These are phyloP conservation scores for Aureobasidium lini DNA, from an alignment of 2,329 filamentous ascomycete species.

Conservation along the genomic window DNA sequence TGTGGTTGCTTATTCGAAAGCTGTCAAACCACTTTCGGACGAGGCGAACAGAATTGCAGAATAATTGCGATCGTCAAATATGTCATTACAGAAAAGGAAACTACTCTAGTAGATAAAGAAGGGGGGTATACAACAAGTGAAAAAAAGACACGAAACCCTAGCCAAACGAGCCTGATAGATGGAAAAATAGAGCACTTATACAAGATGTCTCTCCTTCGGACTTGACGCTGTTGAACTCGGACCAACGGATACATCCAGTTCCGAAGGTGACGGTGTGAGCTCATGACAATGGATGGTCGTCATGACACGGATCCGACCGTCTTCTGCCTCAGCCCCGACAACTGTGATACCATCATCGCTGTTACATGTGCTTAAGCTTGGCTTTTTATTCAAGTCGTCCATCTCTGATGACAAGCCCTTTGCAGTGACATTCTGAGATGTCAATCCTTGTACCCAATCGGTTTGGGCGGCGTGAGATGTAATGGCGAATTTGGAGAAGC, in stretches of 20 bases:
- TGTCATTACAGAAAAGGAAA: neutral
- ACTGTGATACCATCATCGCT: neutral
- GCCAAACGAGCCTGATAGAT: neutral
- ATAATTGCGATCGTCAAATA: neutral
- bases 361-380: neutral
- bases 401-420: neutral
- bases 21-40: neutral
- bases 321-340: neutral
- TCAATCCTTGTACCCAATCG: neutral
- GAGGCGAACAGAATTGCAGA: neutral
- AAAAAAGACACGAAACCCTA: neutral
- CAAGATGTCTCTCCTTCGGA: neutral
- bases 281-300: too few relatives aligned
- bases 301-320: constrained; percentile 4
- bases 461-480: neutral
- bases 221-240: neutral
- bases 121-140: neutral
- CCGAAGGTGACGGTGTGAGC: neutral
- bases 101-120: neutral
- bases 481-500: neutral
- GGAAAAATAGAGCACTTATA: neutral
- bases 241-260: neutral
- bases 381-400: neutral
- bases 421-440: constrained; percentile 40
- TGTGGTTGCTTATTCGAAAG: too few relatives aligned